phyloP scores from a whole-genome alignment of 2,329 filamentous ascomycete genomes.

The Hypoxylon rubiginosum region DNA sequence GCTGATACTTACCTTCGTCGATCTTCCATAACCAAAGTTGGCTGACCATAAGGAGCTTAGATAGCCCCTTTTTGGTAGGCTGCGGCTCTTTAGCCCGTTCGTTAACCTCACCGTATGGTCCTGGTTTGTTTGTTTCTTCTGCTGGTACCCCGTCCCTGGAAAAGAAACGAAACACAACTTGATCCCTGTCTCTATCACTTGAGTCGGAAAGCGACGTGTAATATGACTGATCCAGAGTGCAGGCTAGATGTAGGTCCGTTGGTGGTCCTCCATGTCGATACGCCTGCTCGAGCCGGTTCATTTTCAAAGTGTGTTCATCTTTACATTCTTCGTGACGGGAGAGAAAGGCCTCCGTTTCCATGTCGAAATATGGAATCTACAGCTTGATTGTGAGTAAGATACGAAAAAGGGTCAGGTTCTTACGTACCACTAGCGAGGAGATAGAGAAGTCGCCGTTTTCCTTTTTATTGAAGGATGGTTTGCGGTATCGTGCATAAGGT shows the following conservation, averaged over 20 bases:
- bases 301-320: neutral
- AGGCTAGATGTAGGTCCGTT: conserved; percentile 5
- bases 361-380: conserved; percentile 3
- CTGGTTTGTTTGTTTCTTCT: neutral
- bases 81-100: neutral
- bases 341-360: conserved; percentile 4
- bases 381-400: neutral
- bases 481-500: conserved; percentile 6
- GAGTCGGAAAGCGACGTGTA: conserved; percentile 8
- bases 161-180: conserved; percentile 2
- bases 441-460: neutral
- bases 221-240: conserved; percentile 10
- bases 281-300: neutral
- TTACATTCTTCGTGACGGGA: neutral
- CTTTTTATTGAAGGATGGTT: neutral
- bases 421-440: conserved; percentile 1
- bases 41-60: conserved; percentile 3
- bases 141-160: neutral
- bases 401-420: neutral
- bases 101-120: neutral
- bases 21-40: conserved; percentile 13
- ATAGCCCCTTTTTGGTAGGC: neutral
- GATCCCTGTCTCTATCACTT: conserved; percentile 1
- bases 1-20: neutral
- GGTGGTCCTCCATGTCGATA: neutral